Percentiles rank a stretch among this genome's conserved stretches.
These are phyloP conservation scores for Persicaria maculosa DNA, from an alignment of 148 eudicot genomes.

Conservation along the genomic window DNA sequence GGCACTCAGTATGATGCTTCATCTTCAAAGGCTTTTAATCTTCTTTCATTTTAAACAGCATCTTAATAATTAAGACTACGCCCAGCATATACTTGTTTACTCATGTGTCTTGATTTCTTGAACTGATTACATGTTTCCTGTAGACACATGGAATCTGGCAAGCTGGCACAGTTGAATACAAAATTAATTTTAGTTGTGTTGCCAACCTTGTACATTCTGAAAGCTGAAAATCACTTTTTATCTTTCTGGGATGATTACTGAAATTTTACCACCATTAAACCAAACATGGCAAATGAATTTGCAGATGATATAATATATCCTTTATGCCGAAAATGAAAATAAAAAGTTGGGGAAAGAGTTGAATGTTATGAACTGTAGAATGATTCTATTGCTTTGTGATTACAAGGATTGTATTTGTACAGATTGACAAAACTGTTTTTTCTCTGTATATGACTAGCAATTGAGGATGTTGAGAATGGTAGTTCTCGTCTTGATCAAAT, in stretches of 20 bases:
- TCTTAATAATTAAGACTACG: background rate
- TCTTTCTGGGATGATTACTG: too few species aligned
- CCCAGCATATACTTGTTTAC: too few species aligned
- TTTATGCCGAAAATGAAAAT: too few species aligned
- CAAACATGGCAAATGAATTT: background rate
- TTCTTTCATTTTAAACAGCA: background rate
- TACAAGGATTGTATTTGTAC: background rate
- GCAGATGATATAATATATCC: background rate
- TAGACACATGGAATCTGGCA: too few species aligned
- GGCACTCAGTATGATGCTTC: too few species aligned
- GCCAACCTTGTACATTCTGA: too few species aligned
- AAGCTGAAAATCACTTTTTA: background rate
- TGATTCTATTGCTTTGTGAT: background rate
- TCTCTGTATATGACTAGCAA: slow-evolving; percentile 3
- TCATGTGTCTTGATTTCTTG: too few species aligned
- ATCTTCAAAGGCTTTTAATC: background rate
- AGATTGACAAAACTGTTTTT: background rate
- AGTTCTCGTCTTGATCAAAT: slow-evolving; percentile 26
- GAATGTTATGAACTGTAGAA: background rate
- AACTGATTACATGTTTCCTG: too few species aligned
- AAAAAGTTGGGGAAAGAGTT: too few species aligned
- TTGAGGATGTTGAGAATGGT: slow-evolving; percentile 23
- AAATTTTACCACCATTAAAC: background rate
- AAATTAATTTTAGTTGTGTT: too few species aligned
- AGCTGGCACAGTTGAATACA: too few species aligned